Conservation (phyloP, 805 yeast species). For the Trichomonascus vanleenenianus region DNA sequence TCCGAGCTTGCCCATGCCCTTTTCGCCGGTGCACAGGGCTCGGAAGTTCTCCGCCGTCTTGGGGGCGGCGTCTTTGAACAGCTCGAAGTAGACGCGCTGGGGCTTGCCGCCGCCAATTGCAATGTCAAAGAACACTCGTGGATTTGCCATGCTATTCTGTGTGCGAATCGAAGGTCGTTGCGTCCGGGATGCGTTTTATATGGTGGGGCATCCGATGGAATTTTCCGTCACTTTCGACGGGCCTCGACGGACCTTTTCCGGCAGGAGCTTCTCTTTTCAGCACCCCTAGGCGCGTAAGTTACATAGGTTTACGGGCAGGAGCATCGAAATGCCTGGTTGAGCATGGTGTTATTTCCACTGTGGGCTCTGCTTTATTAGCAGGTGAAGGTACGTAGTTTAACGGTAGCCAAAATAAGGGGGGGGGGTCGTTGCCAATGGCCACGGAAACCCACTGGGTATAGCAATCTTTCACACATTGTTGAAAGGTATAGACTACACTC, state of each 20-base stretch:
- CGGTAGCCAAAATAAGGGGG: too few relatives aligned
- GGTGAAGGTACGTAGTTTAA: too few relatives aligned
- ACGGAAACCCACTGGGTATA: too few relatives aligned
- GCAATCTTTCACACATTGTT: too few relatives aligned
- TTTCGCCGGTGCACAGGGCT: slow-evolving; percentile 83
- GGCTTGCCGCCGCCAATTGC: slow-evolving; percentile 58
- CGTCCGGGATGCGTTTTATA: neutral
- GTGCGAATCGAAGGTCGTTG: neutral
- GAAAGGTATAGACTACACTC: too few relatives aligned
- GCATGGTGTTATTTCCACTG: too few relatives aligned
- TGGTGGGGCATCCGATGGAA: neutral
- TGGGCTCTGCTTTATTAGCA: too few relatives aligned
- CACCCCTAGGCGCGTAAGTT: too few relatives aligned
- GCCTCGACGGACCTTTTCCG: neutral
- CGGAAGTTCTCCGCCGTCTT: slow-evolving; percentile 86
- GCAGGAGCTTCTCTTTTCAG: too few relatives aligned
- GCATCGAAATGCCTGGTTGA: too few relatives aligned
- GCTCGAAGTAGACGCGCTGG: slow-evolving; percentile 75
- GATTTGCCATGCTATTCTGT: slow-evolving; percentile 16
- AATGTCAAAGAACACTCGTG: slow-evolving; percentile 72
- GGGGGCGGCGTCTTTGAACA: slow-evolving; percentile 58
- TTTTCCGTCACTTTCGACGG: neutral
- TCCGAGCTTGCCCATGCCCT: slow-evolving; percentile 56
- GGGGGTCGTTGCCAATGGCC: too few relatives aligned
- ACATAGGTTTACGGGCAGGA: too few relatives aligned